Evolutionary conservation across 2,329 filamentous ascomycete species (phyloP), one percentile per base, ranked within the genome.

Genomic region (Blastomyces gilchristii): DNA sequence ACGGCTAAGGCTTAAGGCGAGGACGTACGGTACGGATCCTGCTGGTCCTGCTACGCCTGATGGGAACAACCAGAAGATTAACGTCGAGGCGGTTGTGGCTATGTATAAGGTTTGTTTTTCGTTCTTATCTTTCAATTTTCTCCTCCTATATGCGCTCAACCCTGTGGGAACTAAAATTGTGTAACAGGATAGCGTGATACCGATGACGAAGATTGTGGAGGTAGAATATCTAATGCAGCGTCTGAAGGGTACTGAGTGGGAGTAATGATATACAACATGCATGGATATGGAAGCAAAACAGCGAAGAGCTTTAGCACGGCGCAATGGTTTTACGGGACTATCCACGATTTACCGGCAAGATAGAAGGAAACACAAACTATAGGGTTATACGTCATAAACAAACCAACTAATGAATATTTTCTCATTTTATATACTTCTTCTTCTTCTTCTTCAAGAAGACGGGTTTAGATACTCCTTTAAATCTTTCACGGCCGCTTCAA

Each of bases 141-240:
- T 47, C 18, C 2, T 47, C 9, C 18, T 59, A 25, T 47, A 9
- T 41, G 12, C 31, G 41, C 62, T 41, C 41, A 53, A 18, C 5
- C 60, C 34, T 22, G 6, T 22, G 6, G 54, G 18, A 41, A 31
- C 66, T 70, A 60, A 69, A 41, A 47, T 8, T 16, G 34, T 54
- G 14, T 16, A 12, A 63, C 45, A 76, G 76, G 86, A 82, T 85
- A 96, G 74, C 77, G 92, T 99, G 65, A 99, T 99, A 69, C 94
- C 94, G 0, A 77, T 97, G 74, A 99, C 94, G n/a, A 99, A 99
- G 77, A 88, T 91, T 67, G 93, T 99, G 50, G 94, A 99, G 80
- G 91, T 99, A 11, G 94, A 99, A 70, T 99, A 99, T 75, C 80
- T 99, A 69, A 96, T 99, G 90, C 91, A 97, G 77, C 84, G 94